Evolutionary conservation across 176 grass and related monocot genomes (phyloP), one percentile per base, ranked within the genome.

Genomic region (Cenchrus purpureus): DNA sequence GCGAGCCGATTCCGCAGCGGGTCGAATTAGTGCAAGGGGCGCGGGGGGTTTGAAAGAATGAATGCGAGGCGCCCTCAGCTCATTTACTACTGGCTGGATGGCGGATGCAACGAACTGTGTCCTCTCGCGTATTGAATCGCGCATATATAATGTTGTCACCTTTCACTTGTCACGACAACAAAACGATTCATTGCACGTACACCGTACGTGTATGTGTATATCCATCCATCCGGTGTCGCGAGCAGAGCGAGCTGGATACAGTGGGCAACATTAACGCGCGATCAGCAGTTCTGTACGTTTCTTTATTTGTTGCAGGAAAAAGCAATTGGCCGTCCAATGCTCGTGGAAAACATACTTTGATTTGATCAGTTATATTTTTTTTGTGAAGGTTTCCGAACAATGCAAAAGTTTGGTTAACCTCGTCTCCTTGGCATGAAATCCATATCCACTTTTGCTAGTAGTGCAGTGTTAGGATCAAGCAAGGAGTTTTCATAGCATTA

Each of bases 91-190:
- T 12, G 9, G 63, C 60, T 83, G 51, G 81, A 87, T 77, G 85
- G 85, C 85, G 77, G 85, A n/a, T 87, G 85, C 85, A 91, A 85
- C 89, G 85, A 84, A 87, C 89, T 55, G 85, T 91, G 85, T 91
- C 85, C 89, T 87, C 46, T 77, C 85, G 5, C 72, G 43, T 77
- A 91, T 91, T 91, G 20, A 91, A 91, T 53, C 40, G 66, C 79
- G 37, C 79, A 70, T 62, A n/a, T 43, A 83, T 79, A 46, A 32
- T 82, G 84, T 48, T 87, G 81, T 29, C 76, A 66, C 49, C 76
- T 61, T 54, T 63, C 63, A 5, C 61, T 75, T 80, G 81, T 71
- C 89, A 80, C 34, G 81, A 48, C 76, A 87, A 80, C 76, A 76
- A 84, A 68, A n/a, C 14, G 46, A 79, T 79, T 90, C 66, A 84